These are phyloP conservation scores for Endocalyx cinctus DNA, from an alignment of 2,329 filamentous ascomycete species.

Conservation along the genomic window DNA sequence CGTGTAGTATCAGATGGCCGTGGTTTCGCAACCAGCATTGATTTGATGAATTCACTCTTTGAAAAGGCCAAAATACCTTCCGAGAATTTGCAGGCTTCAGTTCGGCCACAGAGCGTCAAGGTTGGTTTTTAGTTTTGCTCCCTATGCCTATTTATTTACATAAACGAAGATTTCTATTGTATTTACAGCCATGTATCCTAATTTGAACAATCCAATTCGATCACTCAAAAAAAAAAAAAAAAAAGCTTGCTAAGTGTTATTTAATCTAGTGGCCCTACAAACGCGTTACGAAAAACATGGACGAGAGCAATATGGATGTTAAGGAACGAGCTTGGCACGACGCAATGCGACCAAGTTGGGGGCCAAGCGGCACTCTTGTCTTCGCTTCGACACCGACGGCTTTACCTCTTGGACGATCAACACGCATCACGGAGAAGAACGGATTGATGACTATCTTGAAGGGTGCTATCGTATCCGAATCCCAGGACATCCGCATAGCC, in stretches of 20 bases:
- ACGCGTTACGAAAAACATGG: constrained; percentile 65
- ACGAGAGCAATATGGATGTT: constrained; percentile 56
- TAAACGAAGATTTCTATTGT: no score
- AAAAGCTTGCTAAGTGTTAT: constrained; percentile 42
- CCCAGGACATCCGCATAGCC: constrained; percentile 60
- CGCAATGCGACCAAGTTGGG: constrained; percentile 76
- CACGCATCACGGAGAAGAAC: constrained; percentile 32
- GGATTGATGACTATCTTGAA: constrained; percentile 50
- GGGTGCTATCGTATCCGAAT: constrained; percentile 57
- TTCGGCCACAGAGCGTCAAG: constrained; percentile 65
- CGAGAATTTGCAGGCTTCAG: constrained; percentile 47
- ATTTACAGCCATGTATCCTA: no score
- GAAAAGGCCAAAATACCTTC: constrained; percentile 61
- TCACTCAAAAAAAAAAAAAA: constrained; percentile 25
- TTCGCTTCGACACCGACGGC: constrained; percentile 46
- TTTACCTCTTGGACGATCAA: constrained; percentile 24
- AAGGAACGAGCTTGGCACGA: constrained; percentile 65
- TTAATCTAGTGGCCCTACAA: constrained; percentile 76
- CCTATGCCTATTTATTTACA: constrained; percentile 9
- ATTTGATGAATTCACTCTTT: constrained; percentile 93
- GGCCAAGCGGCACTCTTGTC: constrained; percentile 67
- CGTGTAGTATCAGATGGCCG: constrained; percentile 44
- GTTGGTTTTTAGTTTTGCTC: constrained; percentile 61
- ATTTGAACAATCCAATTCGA: no score
- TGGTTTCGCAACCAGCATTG: constrained; percentile 82